Base-by-base conservation (phyloP, 148 eudicot species). In the Oxyria digyna region DNA sequence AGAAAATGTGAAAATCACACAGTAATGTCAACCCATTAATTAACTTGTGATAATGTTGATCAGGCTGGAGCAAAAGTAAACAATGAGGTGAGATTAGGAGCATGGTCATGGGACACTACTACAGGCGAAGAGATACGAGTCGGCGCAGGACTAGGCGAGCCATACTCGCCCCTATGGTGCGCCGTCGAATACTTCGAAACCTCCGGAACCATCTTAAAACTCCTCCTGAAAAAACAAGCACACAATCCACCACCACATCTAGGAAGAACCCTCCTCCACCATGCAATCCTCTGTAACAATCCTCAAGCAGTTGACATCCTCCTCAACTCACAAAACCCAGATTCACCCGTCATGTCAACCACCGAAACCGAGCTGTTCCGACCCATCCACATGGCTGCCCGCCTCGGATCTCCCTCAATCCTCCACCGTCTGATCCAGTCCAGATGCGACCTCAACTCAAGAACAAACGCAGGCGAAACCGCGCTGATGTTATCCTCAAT, bases 61-160 rank as follows among this genome's bases (percentile, higher is more conserved):
- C 49, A 93, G 98, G 92, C 82, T 71, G 81, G 85, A 75, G 85
- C 76, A 62, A 81, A 67, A 78, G 78, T 81, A 27, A 84, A 87
- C 67, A 69, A 73, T 40, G 74, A 76, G 74, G 92, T 86, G 49
- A 86, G 75, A 73, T 81, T 93, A 17, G 98, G 96, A 75, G 95
- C 98, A 70, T 93, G 98, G 98, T 87, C 95, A 71, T 93, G 98
- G 98, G 98, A 89, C 74, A 71, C 73, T 27, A 82, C 78, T 41
- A 70, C 96, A 1, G 98, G 88, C 0, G 98, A 93, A 81, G 98
- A 93, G 77, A 80, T 86, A 27, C 78, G 91, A 67, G 98, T 93
- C 38, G 96, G 98, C 29, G 96, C 98, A 32, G 98, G 96, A 27
- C 72, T 93, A 62, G 96, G 94, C 3, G 98, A 93, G 65, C 86